Percentiles rank a stretch among this genome's conserved stretches.
These are phyloP conservation scores for Beauveria pseudobassiana DNA, from an alignment of 2,329 filamentous ascomycete species.

Conservation along the genomic window DNA sequence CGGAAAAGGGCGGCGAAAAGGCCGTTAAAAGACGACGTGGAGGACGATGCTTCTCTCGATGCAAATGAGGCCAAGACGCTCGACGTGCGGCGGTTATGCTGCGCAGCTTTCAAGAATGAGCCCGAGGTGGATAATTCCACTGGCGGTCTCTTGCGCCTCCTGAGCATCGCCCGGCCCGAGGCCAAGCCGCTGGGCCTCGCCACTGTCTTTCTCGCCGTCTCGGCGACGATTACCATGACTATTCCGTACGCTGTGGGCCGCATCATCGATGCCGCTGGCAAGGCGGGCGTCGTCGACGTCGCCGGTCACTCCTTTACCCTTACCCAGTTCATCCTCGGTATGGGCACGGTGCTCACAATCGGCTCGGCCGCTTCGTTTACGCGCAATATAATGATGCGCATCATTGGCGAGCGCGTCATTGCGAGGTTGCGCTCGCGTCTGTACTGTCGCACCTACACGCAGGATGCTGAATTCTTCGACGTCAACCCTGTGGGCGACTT, in stretches of 20 bases:
- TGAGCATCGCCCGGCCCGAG: slow-evolving; percentile 86
- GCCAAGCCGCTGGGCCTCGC: slow-evolving; percentile 68
- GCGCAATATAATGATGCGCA: slow-evolving; percentile 84
- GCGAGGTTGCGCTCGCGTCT: slow-evolving; percentile 84
- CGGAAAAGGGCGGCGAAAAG: slow-evolving; percentile 16
- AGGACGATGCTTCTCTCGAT: slow-evolving; percentile 61
- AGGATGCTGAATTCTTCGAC: slow-evolving; percentile 98
- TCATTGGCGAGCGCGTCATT: slow-evolving; percentile 93
- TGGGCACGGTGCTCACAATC: slow-evolving; percentile 68
- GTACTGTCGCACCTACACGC: slow-evolving; percentile 84
- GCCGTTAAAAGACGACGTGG: slow-evolving; percentile 53
- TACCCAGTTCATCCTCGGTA: slow-evolving; percentile 77
- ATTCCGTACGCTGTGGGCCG: slow-evolving; percentile 95
- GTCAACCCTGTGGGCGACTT: slow-evolving; percentile 94
- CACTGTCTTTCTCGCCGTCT: slow-evolving; percentile 77
- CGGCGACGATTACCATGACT: slow-evolving; percentile 92
- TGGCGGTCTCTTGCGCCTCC: slow-evolving; percentile 69
- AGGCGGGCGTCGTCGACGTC: slow-evolving; percentile 56
- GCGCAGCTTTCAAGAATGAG: slow-evolving; percentile 80
- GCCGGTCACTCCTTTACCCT: slow-evolving; percentile 77
- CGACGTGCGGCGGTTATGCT: slow-evolving; percentile 78
- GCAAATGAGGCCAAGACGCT: background rate
- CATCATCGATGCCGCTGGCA: slow-evolving; percentile 85
- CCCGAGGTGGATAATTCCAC: slow-evolving; percentile 52
- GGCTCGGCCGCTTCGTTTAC: slow-evolving; percentile 91